These are phyloP conservation scores for Westerdykella aurantiaca DNA, from an alignment of 2,329 filamentous ascomycete genomes.

Conservation along the genomic window DNA sequence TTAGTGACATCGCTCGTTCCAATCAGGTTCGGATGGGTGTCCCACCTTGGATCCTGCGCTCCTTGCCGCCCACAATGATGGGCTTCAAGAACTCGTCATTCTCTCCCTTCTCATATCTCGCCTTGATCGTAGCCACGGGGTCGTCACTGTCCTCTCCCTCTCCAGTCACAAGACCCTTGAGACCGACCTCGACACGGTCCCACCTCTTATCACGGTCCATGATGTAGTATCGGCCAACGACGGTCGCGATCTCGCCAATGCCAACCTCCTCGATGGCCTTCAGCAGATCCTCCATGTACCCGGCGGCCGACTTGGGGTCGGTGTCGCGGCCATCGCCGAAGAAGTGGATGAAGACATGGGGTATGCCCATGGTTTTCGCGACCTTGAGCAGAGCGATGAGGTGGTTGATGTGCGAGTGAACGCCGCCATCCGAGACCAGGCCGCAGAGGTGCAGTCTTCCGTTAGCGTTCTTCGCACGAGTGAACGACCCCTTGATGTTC, in stretches of 20 bases:
- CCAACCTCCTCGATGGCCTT: conserved; percentile 78
- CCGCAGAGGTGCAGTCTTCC: conserved; percentile 89
- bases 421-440: conserved; percentile 90
- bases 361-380: conserved; percentile 80
- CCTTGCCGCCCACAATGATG: conserved; percentile 86
- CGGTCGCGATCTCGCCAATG: conserved; percentile 78
- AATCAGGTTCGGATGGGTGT: conserved; percentile 6
- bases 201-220: conserved; percentile 99
- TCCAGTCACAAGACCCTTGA: conserved; percentile 79
- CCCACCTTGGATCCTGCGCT: conserved; percentile 76
- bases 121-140: conserved; percentile 78
- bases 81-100: conserved; percentile 98
- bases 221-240: conserved; percentile 94
- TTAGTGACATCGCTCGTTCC: conserved; percentile 29
- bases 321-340: conserved; percentile 97
- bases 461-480: conserved; percentile 76
- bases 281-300: conserved; percentile 81
- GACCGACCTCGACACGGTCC: conserved; percentile 85
- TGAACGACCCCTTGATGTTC: conserved; percentile 72
- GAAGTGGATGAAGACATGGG: conserved; percentile 97
- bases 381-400: conserved; percentile 81
- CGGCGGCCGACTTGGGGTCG: conserved; percentile 87
- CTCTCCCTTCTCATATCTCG: conserved; percentile 80
- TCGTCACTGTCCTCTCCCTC: conserved; percentile 83
- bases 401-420: conserved; percentile 94